Base-by-base conservation (phyloP, 495 filamentous ascomycete genomes). In the Hypoxylon intermedium region DNA sequence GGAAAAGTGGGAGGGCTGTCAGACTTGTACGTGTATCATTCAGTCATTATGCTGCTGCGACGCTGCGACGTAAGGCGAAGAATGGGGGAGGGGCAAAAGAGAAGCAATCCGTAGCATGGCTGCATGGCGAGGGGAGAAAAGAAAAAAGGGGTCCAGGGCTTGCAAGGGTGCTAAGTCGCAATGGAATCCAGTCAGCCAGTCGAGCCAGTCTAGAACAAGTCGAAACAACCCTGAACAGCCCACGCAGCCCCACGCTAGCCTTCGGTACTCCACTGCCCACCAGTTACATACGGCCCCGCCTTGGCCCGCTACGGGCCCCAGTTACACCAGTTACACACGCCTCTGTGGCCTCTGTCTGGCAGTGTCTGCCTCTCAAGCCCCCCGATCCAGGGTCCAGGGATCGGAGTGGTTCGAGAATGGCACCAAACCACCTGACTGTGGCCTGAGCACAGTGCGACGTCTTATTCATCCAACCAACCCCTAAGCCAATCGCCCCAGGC, bases 401-500 rank as follows among this genome's bases (percentile, higher is more conserved):
- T 47, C 56, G 62, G 51, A 65, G 56, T 65, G 62, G 62, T 65
- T 65, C 62, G 62, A 65, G 62, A 65, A 65, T 60, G 51, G 62
- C 51, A 23, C 51, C 51, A 60, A 65, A 65, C 62, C 62, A 53
- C 62, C 62, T 65, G 62, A 65, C 62, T 55, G 54, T 65, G 62
- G 62, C 31, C 62, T 65, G 62, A 65, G 62, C 56, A 65, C 62
- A 65, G 62, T 65, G 62, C 56, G 51, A 60, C 28, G 20, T 33
- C 9, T 37, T 42, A 43, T 18, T 36, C 34, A 15, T 2, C n/a
- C n/a, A 37, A 13, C 34, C 30, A 2, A 12, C 30, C 7, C 6
- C n/a, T 37, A 15, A 34, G 31, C 31, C 9, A 6, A 34, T 34
- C 26, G 5, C 30, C n/a, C 30, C 30, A 33, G n/a, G n/a, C 30